Conservation (phyloP, 495 filamentous ascomycete species). For the Xylaria venustula region DNA sequence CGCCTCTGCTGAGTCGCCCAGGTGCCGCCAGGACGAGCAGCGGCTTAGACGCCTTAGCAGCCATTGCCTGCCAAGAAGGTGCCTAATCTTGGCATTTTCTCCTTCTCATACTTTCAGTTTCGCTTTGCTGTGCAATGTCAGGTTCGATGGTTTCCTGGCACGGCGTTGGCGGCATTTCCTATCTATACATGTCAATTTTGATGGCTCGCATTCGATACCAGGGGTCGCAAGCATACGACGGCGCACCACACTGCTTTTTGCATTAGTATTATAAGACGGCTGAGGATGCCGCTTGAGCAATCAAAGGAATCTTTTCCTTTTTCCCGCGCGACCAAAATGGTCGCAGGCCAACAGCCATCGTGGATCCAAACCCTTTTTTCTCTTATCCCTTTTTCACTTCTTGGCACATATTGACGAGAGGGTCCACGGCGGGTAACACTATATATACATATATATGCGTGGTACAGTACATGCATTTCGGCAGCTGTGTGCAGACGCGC, state of each 20-base stretch:
- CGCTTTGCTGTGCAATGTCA: background rate
- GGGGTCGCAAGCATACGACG: slow-evolving; percentile 31
- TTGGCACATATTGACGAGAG: slow-evolving; percentile 7
- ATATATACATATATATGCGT: background rate
- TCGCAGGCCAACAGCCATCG: too few relatives aligned
- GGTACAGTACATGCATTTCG: background rate
- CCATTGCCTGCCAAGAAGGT: slow-evolving; percentile 38
- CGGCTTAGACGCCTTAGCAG: slow-evolving; percentile 43
- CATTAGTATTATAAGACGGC: slow-evolving; percentile 23
- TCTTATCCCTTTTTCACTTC: background rate
- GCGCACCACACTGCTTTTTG: slow-evolving; percentile 24
- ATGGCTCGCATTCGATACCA: slow-evolving; percentile 30
- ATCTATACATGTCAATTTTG: slow-evolving; percentile 2
- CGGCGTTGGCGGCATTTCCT: slow-evolving; percentile 25
- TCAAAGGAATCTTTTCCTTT: slow-evolving; percentile 17
- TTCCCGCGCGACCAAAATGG: background rate
- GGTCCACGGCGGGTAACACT: background rate
- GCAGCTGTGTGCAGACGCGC: background rate
- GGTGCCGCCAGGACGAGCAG: slow-evolving; percentile 31
- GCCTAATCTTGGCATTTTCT: slow-evolving; percentile 15
- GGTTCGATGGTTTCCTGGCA: slow-evolving; percentile 3
- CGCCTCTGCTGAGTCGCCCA: slow-evolving; percentile 37
- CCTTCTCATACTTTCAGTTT: too few relatives aligned
- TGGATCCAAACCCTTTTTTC: too few relatives aligned
- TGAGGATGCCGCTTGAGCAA: slow-evolving; percentile 23